Base-by-base conservation (phyloP, 257 asterid species). In the Buddleja alternifolia region DNA sequence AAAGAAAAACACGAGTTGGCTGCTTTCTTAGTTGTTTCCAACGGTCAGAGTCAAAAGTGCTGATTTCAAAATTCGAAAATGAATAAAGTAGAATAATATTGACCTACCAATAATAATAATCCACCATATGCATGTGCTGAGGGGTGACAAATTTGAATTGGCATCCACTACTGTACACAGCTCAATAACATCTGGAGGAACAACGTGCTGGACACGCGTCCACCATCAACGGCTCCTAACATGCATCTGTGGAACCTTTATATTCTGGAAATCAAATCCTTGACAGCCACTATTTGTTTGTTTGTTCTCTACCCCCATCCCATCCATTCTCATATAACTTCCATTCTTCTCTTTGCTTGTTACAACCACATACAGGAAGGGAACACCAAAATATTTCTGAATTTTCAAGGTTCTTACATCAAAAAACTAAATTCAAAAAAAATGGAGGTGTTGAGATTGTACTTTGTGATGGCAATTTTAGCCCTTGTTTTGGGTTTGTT, bases 361-460 rank as follows among this genome's bases (percentile, higher is more conserved):
- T 7, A 1, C 24, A 32, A 8, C 52, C 39, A 15, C 19, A 24
- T 17, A 42, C 10, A 37, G 21, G 24, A 12, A 23, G 14, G 9
- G 3, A n/a, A 8, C 24, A 48, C 4, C n/a, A n/a, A n/a, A n/a
- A 34, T 16, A 6, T 70, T 20, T 10, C 39, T 9, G 17, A 29
- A 11, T 1, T 42, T 44, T 56, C 14, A 1, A 3, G 29, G 8
- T n/a, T 8, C 11, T 55, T 37, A n/a, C n/a, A n/a, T n/a, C n/a
- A n/a, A n/a, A n/a, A n/a, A n/a, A n/a, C n/a, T n/a, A n/a, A n/a
- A n/a, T 15, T 0, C 48, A n/a, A 23, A 21, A 60, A 45, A 7
- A 70, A 84, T 85, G 97, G 89, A 85, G 85, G 47, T 79, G 24
- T 48, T 74, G 61, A 86, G 88, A 78, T 45, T 81, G 42, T 73